These are phyloP conservation scores for Podaxis rugospora DNA, from an alignment of 768 basidiomycete species.

Conservation along the genomic window DNA sequence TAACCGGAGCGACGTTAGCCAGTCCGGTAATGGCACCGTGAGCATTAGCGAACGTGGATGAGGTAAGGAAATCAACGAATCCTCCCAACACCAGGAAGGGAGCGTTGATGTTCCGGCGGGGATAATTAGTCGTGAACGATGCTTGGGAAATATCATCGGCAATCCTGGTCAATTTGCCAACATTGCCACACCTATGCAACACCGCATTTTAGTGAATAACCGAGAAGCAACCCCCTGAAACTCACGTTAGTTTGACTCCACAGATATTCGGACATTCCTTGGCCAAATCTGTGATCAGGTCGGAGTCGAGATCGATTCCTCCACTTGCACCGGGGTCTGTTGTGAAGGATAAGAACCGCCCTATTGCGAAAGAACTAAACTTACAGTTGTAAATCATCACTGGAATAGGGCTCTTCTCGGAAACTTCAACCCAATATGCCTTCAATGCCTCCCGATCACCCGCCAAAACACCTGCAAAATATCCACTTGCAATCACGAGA, in stretches of 20 bases:
- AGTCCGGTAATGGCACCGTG: conserved; percentile 92
- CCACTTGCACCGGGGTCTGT: conserved; percentile 83
- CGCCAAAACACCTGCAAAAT: conserved; percentile 75
- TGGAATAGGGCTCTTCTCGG: conserved; percentile 78
- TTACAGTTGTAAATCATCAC: conserved; percentile 86
- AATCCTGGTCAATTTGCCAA: conserved; percentile 87
- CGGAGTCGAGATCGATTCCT: conserved; percentile 90
- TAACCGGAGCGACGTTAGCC: conserved; percentile 76
- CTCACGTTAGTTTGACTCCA: conserved; percentile 88
- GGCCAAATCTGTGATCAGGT: conserved; percentile 79
- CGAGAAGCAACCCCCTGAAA: conserved; percentile 13
- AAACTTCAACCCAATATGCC: conserved; percentile 72
- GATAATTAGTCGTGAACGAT: conserved; percentile 51
- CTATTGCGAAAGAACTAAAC: conserved; percentile 20
- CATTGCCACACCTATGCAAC: conserved; percentile 70
- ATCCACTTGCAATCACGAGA: conserved; percentile 84
- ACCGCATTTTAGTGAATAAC: conserved; percentile 10
- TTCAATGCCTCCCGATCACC: conserved; percentile 65
- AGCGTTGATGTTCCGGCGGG: conserved; percentile 60
- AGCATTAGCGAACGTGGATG: conserved; percentile 66
- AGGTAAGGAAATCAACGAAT: conserved; percentile 77
- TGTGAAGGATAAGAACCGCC: conserved; percentile 12
- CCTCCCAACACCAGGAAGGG: conserved; percentile 87
- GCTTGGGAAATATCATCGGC: conserved; percentile 59
- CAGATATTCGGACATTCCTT: conserved; percentile 69